phyloP scores from a whole-genome alignment of 495 filamentous ascomycete species.

The Neurospora africana region DNA sequence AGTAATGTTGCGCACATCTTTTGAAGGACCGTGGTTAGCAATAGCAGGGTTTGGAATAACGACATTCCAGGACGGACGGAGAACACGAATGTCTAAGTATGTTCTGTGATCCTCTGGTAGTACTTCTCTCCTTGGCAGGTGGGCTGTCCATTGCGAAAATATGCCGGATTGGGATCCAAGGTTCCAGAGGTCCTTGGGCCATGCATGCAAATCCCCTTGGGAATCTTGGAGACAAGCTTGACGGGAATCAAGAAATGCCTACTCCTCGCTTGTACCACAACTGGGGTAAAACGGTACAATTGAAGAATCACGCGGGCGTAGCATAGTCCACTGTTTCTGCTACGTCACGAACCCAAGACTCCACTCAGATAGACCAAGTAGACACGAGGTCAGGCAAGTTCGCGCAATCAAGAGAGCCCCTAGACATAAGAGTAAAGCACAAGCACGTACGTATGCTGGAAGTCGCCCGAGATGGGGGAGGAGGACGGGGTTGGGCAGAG shows the following conservation, averaged over 20 bases:
- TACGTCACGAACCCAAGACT: slow-evolving; percentile 78
- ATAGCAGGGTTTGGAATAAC: slow-evolving; percentile 40
- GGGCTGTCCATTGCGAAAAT: slow-evolving; percentile 46
- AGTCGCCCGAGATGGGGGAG: slow-evolving; percentile 38
- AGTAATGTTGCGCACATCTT: slow-evolving; percentile 99
- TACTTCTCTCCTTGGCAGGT: slow-evolving; percentile 49
- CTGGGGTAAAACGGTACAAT: slow-evolving; percentile 45
- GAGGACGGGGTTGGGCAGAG: slow-evolving; percentile 27
- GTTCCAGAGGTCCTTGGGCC: slow-evolving; percentile 55
- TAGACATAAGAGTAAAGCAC: slow-evolving; percentile 86
- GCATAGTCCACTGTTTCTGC: slow-evolving; percentile 44
- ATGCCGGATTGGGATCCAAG: slow-evolving; percentile 42
- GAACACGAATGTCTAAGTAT: slow-evolving; percentile 45
- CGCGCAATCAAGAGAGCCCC: slow-evolving; percentile 65
- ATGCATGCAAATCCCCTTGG: slow-evolving; percentile 17
- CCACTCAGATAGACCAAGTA: slow-evolving; percentile 64
- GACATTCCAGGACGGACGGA: slow-evolving; percentile 45
- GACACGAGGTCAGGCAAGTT: slow-evolving; percentile 80
- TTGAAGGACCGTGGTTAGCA: slow-evolving; percentile 66
- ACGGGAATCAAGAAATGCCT: slow-evolving; percentile 59
- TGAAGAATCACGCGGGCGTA: slow-evolving; percentile 58
- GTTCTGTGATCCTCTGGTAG: slow-evolving; percentile 52
- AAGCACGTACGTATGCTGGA: slow-evolving; percentile 64
- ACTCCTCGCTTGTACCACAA: slow-evolving; percentile 62
- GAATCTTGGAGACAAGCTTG: slow-evolving; percentile 46